phyloP scores from a whole-genome alignment of 2,329 filamentous ascomycete genomes.

The Fusarium anguioides region DNA sequence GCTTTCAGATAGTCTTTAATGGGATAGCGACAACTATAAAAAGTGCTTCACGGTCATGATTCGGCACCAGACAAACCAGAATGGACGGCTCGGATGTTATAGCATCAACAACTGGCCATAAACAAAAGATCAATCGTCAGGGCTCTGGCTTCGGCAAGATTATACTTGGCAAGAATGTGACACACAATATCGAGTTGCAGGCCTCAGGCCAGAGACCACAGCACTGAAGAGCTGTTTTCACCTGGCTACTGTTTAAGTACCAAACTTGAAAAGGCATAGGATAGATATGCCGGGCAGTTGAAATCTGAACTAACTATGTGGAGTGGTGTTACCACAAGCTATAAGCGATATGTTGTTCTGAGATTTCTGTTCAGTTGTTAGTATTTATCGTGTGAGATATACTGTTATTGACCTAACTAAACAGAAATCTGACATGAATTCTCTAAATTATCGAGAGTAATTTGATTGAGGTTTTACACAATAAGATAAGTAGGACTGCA shows the following conservation, averaged over 20 bases:
- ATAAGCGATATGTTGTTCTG: too few relatives aligned
- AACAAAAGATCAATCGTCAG: neutral
- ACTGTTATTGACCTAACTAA: too few relatives aligned
- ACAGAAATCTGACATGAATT: too few relatives aligned
- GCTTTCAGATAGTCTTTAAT: neutral
- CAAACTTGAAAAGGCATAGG: neutral
- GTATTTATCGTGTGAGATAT: too few relatives aligned
- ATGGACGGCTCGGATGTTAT: neutral
- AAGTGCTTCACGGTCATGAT: neutral
- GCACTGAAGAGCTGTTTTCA: neutral
- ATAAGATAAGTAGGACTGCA: too few relatives aligned
- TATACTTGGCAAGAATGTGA: neutral
- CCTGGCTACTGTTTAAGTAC: rapidly evolving
- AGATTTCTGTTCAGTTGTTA: too few relatives aligned
- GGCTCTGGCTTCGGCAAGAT: neutral
- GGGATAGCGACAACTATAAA: neutral
- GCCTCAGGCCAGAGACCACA: neutral
- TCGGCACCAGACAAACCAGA: neutral
- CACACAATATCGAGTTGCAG: neutral
- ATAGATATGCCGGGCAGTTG: too few relatives aligned
- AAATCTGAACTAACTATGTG: too few relatives aligned
- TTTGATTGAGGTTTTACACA: too few relatives aligned
- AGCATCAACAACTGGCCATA: neutral
- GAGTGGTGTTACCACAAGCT: too few relatives aligned
- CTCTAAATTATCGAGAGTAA: too few relatives aligned